Conservation (phyloP, 2,329 filamentous ascomycete genomes). For the Dissoconium aciculare region DNA sequence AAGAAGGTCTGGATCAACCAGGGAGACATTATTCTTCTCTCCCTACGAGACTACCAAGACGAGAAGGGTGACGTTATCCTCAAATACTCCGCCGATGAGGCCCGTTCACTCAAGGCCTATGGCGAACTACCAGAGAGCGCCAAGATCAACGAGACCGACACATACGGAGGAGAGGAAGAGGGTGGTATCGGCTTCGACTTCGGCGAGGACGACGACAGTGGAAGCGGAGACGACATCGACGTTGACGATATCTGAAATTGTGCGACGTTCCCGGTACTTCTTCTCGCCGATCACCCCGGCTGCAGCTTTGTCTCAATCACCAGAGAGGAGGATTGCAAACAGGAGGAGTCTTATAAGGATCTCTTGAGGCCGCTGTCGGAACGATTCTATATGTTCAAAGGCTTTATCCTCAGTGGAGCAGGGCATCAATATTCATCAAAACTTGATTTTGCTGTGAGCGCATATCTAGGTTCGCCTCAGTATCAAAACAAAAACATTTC, state of each 20-base stretch:
- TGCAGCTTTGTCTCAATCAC: too few relatives aligned
- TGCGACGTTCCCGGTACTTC: too few relatives aligned
- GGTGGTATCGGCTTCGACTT: constrained; percentile 98
- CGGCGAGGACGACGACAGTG: constrained; percentile 64
- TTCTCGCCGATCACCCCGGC: too few relatives aligned
- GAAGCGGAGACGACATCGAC: constrained; percentile 64
- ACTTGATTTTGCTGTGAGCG: too few relatives aligned
- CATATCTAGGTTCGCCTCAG: too few relatives aligned
- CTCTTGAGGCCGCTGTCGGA: too few relatives aligned
- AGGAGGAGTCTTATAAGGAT: too few relatives aligned
- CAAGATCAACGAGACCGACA: constrained; percentile 99
- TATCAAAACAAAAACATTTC: too few relatives aligned
- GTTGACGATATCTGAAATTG: constrained; percentile 75
- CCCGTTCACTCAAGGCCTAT: constrained; percentile 86
- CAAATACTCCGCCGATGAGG: constrained; percentile 93
- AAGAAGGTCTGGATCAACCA: constrained; percentile 99
- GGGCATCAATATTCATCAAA: too few relatives aligned
- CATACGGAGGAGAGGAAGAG: constrained; percentile 77
- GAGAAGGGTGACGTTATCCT: constrained; percentile 87
- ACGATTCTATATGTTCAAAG: too few relatives aligned
- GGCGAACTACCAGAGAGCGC: constrained; percentile 92
- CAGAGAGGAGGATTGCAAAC: too few relatives aligned
- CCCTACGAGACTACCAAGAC: constrained; percentile 82
- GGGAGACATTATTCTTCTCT: constrained; percentile 81
- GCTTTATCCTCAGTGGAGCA: too few relatives aligned